These are phyloP conservation scores for Aspergillus japonicus DNA, from an alignment of 2,329 filamentous ascomycete species.

Conservation along the genomic window DNA sequence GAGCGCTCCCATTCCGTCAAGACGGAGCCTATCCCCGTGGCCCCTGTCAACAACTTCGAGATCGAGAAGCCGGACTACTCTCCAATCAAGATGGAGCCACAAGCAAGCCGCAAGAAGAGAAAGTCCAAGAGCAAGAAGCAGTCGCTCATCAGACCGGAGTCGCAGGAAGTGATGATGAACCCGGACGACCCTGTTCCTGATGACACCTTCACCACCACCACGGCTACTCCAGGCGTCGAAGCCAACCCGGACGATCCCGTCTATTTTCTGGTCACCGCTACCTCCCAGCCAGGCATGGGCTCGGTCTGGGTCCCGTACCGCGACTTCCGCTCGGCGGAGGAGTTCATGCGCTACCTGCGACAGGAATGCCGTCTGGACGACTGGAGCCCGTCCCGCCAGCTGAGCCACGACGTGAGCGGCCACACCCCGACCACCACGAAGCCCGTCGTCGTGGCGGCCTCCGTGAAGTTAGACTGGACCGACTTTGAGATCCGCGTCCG, in stretches of 20 bases:
- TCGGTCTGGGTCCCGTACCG: slow-evolving; percentile 20
- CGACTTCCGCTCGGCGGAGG: slow-evolving; percentile 13
- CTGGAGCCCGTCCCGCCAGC: slow-evolving; percentile 14
- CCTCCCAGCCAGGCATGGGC: slow-evolving; percentile 12
- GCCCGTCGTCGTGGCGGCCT: slow-evolving; percentile 12
- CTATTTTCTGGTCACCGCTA: slow-evolving; percentile 18
- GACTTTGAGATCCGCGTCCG: slow-evolving; percentile 21
- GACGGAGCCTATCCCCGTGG: background rate
- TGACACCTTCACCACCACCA: background rate
- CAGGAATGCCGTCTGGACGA: slow-evolving; percentile 13
- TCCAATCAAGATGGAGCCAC: background rate
- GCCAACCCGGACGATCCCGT: slow-evolving; percentile 5
- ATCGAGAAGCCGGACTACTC: too few species aligned
- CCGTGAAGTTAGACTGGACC: slow-evolving; percentile 23
- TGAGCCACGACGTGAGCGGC: slow-evolving; percentile 8
- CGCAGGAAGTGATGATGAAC: background rate
- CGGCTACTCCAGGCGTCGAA: background rate
- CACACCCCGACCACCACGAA: background rate
- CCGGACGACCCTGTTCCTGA: background rate
- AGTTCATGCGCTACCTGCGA: slow-evolving; percentile 19
- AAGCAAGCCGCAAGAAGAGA: background rate
- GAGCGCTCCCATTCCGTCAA: background rate
- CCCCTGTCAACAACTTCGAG: background rate
- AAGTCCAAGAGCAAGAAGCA: background rate
- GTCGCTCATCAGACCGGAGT: background rate